These are phyloP conservation scores for Xylaria sp. DNA, from an alignment of 2,329 filamentous ascomycete species.

Conservation along the genomic window DNA sequence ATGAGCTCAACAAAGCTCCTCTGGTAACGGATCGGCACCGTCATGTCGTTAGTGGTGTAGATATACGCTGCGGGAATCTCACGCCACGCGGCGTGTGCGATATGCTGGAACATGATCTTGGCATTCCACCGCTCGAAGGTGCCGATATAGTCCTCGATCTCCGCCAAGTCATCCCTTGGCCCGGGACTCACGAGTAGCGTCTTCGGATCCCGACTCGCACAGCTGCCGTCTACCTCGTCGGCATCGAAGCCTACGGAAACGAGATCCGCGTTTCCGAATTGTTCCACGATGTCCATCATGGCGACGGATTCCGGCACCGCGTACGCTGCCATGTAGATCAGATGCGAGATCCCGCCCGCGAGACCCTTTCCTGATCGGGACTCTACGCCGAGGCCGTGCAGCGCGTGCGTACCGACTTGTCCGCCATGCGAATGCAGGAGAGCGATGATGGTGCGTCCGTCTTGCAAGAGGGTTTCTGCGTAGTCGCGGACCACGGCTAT, in stretches of 20 bases:
- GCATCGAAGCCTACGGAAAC: slow-evolving; percentile 13
- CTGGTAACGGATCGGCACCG: slow-evolving; percentile 11
- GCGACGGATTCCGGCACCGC: slow-evolving; percentile 7
- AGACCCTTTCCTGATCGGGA: slow-evolving; percentile 11
- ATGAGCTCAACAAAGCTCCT: slow-evolving; percentile 13
- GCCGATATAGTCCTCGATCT: slow-evolving; percentile 8
- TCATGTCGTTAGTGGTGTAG: slow-evolving; percentile 8
- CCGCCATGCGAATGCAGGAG: slow-evolving; percentile 30
- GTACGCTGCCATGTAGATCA: slow-evolving; percentile 25
- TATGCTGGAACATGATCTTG: slow-evolving; percentile 17
- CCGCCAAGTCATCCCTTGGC: not conserved
- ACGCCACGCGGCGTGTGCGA: slow-evolving; percentile 13
- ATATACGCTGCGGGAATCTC: slow-evolving; percentile 13
- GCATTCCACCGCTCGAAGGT: slow-evolving; percentile 20
- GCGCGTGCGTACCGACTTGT: slow-evolving; percentile 26
- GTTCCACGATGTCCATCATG: slow-evolving; percentile 14
- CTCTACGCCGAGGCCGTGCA: slow-evolving; percentile 19
- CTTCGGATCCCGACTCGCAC: slow-evolving; percentile 9
- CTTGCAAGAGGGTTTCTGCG: slow-evolving; percentile 19
- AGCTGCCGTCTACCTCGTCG: slow-evolving; percentile 13
- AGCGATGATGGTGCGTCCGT: slow-evolving; percentile 19
- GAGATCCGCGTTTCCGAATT: slow-evolving; percentile 14
- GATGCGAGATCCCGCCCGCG: slow-evolving; percentile 22
- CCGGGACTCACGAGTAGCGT: slow-evolving; percentile 7
- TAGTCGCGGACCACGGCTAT: slow-evolving; percentile 18